Evolutionary conservation across 768 basidiomycete genomes (phyloP).

Genomic region (Collybiopsis confluens): DNA sequence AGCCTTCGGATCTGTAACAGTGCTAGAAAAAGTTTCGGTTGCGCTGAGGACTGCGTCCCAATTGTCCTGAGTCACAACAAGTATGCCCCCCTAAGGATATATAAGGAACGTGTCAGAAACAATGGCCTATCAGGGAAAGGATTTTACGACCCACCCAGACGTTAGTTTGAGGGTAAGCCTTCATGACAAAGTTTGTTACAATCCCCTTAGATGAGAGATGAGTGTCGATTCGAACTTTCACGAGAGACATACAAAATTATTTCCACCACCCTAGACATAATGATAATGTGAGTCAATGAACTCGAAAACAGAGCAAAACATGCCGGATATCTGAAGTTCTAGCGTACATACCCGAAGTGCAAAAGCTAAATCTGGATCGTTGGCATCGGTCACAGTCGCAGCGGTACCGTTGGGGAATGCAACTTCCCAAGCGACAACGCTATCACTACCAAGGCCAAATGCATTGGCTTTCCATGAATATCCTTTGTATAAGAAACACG

Average conservation of each 20-base stretch:
- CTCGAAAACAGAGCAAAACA: not conserved
- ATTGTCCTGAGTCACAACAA: slow-evolving; percentile 22
- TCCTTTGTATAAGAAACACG: not conserved
- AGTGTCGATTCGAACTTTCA: slow-evolving; percentile 1
- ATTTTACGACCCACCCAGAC: slow-evolving; percentile 52
- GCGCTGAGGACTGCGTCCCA: slow-evolving; percentile 37
- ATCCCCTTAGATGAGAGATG: slow-evolving; percentile 37
- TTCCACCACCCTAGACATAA: slow-evolving; percentile 46
- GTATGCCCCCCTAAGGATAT: slow-evolving; percentile 40
- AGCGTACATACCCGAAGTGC: slow-evolving; percentile 32
- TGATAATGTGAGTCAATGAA: not conserved
- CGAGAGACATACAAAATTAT: slow-evolving; percentile 44
- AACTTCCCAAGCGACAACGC: slow-evolving; percentile 31
- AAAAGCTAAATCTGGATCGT: slow-evolving; percentile 36
- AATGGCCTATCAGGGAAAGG: not conserved
- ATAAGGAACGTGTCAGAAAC: not conserved
- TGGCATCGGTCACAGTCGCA: slow-evolving; percentile 22
- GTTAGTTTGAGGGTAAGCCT: slow-evolving; percentile 46
- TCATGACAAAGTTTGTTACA: slow-evolving; percentile 53
- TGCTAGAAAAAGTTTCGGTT: slow-evolving; percentile 10
- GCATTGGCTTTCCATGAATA: slow-evolving; percentile 38
- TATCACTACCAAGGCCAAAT: slow-evolving; percentile 38
- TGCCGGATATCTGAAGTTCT: not conserved
- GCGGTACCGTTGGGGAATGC: slow-evolving; percentile 37
- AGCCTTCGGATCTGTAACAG: slow-evolving; percentile 47